Base-by-base conservation (phyloP, 495 filamentous ascomycete genomes). In the Melanomma pulvis-pyrius region DNA sequence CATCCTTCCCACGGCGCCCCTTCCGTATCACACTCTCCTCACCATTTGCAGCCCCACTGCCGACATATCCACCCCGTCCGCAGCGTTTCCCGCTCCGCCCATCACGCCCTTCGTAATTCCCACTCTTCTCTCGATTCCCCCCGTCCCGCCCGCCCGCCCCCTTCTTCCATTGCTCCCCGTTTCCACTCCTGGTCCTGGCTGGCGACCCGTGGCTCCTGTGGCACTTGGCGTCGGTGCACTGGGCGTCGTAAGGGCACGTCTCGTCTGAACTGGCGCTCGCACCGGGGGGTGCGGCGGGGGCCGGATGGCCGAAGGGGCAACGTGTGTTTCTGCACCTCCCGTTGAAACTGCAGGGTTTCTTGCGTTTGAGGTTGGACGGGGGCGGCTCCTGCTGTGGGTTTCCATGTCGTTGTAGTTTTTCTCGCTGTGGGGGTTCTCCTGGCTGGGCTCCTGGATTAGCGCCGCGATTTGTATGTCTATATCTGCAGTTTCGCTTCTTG, bases 251-350 rank as follows among this genome's bases (percentile, higher is more conserved):
- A 13, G 19, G 26, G 22, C 58, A 61, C 39, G 1, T 4, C 13
- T 36, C 21, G 5, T 22, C 1, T 8, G 19, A 49, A n/a, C n/a
- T n/a, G 41, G 50, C 46, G 7, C 30, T 2, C 7, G 22, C 21
- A 24, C 19, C 30, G 4, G 24, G 24, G 17, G 24, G 39, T 9
- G 41, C 46, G 13, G 58, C 41, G 21, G 58, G 58, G 9, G 41
- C 28, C 24, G 15, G 41, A 26, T 61, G 58, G 5, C 11, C 24
- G 25, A 49, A 61, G 22, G 22, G 12, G 46, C 58, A 61, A 19
- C 24, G 3, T 1, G 58, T 4, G 24, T 50, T 29, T 9, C 26
- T 49, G 41, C 39, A 49, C 4, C 17, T 29, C 24, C 12, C 7
- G 17, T 19, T 15, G 58, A 17, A 24, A 13, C 26, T 28, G 25